Conservation (phyloP, 345 rosid genomes). For the Gossypium mustelinum region DNA sequence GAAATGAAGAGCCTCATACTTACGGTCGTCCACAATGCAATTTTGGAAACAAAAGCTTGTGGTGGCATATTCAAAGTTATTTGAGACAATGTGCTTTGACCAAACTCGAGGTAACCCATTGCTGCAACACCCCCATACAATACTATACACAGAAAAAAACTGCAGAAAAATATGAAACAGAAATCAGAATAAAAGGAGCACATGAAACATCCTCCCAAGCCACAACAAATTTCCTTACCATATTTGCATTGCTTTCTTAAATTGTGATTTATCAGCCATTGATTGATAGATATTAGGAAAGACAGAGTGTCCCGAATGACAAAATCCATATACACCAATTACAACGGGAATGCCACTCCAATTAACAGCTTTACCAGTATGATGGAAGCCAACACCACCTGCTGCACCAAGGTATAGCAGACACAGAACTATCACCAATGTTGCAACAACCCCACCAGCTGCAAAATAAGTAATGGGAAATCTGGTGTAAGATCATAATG, state of each 20-base stretch:
- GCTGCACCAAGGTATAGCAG: constrained; percentile 51
- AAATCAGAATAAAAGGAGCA: neutral
- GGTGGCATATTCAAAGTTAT: constrained; percentile 84
- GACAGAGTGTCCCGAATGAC: constrained; percentile 80
- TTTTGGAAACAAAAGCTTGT: constrained; percentile 46
- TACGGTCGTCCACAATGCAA: constrained; percentile 88
- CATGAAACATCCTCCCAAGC: constrained; percentile 1
- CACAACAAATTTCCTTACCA: constrained; percentile 39
- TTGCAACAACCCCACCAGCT: constrained; percentile 90
- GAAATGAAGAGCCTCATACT: constrained; percentile 24
- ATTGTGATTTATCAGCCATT: constrained; percentile 88
- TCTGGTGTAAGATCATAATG: neutral
- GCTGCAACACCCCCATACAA: constrained; percentile 71
- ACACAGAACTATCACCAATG: constrained; percentile 53
- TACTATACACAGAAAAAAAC: constrained; percentile 58
- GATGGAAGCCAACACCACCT: constrained; percentile 72
- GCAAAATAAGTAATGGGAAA: constrained; percentile 15
- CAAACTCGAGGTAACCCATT: constrained; percentile 88
- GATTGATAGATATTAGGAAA: constrained; percentile 94
- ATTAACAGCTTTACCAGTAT: constrained; percentile 57
- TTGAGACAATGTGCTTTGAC: constrained; percentile 79
- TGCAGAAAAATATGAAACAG: constrained; percentile 31
- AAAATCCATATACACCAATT: constrained; percentile 79
- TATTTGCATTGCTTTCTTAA: constrained; percentile 52
- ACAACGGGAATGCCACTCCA: constrained; percentile 87